Evolutionary conservation across 2,329 filamentous ascomycete genomes (phyloP).

Genomic region (Diplodia mutila): DNA sequence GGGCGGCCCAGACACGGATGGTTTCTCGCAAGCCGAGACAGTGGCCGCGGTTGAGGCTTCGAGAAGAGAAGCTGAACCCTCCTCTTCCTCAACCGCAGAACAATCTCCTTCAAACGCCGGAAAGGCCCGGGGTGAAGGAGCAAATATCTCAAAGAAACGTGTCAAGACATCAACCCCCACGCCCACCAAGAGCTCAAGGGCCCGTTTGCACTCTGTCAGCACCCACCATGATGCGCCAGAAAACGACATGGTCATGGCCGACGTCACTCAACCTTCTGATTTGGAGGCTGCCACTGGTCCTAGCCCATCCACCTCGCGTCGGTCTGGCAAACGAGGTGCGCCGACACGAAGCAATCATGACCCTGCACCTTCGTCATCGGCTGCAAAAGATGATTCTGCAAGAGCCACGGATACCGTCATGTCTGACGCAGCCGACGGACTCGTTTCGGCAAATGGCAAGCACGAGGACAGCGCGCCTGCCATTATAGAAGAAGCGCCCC

Average conservation of each 20-base stretch:
- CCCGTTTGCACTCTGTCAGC: too few species aligned
- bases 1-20: background rate
- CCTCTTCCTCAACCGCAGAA: background rate
- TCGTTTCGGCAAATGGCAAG: background rate
- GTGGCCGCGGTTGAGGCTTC: background rate
- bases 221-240: background rate
- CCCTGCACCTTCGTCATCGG: background rate
- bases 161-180: background rate
- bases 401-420: background rate
- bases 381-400: background rate
- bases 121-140: background rate
- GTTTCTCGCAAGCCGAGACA: background rate
- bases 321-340: background rate
- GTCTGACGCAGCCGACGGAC: too few species aligned
- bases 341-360: background rate
- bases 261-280: background rate
- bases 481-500: constrained; percentile 27
- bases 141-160: background rate
- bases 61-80: background rate
- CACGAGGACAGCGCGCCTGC: constrained; percentile 28
- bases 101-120: background rate
- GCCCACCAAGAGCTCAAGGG: too few species aligned
- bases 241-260: constrained; percentile 5
- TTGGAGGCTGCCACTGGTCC: background rate
- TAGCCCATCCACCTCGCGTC: too few species aligned